phyloP scores from a whole-genome alignment of 345 rosid genomes.

The Erucastrum elatum region DNA sequence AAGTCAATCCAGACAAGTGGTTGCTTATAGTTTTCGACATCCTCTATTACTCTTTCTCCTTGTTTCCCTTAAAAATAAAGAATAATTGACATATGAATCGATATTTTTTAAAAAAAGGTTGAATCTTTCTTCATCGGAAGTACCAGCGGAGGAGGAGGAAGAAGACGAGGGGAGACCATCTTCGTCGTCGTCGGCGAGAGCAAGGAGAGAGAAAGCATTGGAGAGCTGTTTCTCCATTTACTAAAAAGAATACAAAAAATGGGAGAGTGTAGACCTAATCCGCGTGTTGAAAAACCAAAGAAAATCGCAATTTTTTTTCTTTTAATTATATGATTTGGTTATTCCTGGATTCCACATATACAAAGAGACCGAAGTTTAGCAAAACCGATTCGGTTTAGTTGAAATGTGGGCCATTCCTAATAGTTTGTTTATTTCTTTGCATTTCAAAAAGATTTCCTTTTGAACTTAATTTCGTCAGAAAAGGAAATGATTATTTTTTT shows the following conservation, averaged over 20 bases:
- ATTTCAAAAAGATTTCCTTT: not conserved
- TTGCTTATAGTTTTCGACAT: constrained; percentile 45
- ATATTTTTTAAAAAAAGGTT: not conserved
- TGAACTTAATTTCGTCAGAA: too few species aligned
- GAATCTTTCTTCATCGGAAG: constrained; percentile 6
- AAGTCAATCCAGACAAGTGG: constrained; percentile 97
- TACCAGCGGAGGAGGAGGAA: constrained; percentile 25
- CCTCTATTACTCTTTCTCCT: constrained; percentile 25
- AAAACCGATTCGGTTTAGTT: not conserved
- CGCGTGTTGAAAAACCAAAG: not conserved
- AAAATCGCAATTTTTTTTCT: too few species aligned
- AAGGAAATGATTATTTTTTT: too few species aligned
- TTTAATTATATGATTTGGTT: not conserved
- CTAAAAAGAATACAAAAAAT: not conserved
- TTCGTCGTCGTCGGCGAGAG: constrained; percentile 44
- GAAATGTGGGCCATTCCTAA: not conserved
- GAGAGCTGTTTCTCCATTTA: constrained; percentile 40
- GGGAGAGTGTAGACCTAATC: not conserved
- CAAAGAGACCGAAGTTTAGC: not conserved
- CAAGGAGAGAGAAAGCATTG: constrained; percentile 39
- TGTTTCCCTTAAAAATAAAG: not conserved
- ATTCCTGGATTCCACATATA: not conserved
- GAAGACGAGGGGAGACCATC: constrained; percentile 25
- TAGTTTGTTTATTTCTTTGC: too few species aligned
- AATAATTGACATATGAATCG: not conserved